Evolutionary conservation across 2,329 filamentous ascomycete genomes (phyloP), one percentile per base, ranked within the genome.

Genomic region (Colletotrichum lupini): DNA sequence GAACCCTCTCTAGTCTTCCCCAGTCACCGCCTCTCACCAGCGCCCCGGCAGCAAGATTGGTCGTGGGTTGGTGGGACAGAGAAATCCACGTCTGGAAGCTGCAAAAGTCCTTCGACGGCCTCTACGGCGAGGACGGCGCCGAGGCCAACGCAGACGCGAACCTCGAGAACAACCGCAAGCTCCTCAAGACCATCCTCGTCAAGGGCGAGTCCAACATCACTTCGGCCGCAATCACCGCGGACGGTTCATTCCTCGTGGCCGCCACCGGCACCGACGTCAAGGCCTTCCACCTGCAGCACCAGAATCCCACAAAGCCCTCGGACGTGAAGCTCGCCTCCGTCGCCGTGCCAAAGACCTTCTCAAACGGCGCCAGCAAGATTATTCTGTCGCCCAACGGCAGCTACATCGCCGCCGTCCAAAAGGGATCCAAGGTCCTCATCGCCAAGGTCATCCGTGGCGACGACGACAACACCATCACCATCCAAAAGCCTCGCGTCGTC

Each of bases 61-160:
- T 99, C 30, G 90, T 97, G 78, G 94, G 94, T 81, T 98, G 95
- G 94, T 98, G 95, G 95, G 94, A 96, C 76, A 89, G 93, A 68
- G 94, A 97, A 80, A 87, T 98, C 61, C 92, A 93, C 77, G 89
- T 99, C 74, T 99, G 95, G 95, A 89, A 86, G 52, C 78, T 91
- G 19, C 84, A 80, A 60, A 83, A 83, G 72, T 82, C 87, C 5
- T 82, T 88, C 19, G 82, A 82, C 35, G 84, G 88, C 53, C 81
- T 91, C 28, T 80, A 87, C 57, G 81, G 85, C 56, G 77, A 78
- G 24, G 78, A 81, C n/a, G 83, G 83, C 53, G 83, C 82, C 11
- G 83, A 42, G 6, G 37, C 16, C 37, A 42, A 84, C 19, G 80
- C 80, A 70, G 83, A 79, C 67, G 80, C 78, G 72, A 86, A 81